phyloP scores from a whole-genome alignment of 768 basidiomycete species.

The Pleurotus platypus region DNA sequence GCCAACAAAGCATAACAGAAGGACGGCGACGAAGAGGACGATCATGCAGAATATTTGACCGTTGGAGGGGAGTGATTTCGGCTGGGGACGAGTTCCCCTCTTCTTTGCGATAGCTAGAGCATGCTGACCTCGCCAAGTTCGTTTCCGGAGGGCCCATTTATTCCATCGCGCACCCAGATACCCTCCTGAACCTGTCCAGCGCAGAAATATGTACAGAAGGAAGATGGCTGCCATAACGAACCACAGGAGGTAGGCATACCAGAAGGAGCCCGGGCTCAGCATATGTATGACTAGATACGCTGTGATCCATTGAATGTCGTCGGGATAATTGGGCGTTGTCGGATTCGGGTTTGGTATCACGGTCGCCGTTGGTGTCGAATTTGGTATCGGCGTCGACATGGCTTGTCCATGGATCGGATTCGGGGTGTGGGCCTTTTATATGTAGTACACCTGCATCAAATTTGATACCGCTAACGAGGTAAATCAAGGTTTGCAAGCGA shows the following conservation, averaged over 20 bases:
- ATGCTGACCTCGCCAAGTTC: conserved; percentile 54
- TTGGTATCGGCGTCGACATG: conserved; percentile 2
- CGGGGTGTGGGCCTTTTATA: neutral
- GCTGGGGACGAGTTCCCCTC: conserved; percentile 35
- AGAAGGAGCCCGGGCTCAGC: conserved; percentile 46
- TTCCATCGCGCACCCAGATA: conserved; percentile 47
- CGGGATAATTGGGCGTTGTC: conserved; percentile 36
- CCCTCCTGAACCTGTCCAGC: conserved; percentile 39
- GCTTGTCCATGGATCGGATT: neutral
- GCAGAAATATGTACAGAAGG: conserved; percentile 35
- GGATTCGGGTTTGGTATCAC: conserved; percentile 27
- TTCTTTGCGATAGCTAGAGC: conserved; percentile 16
- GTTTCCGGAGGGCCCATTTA: conserved; percentile 54
- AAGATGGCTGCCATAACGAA: conserved; percentile 41
- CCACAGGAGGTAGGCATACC: conserved; percentile 61
- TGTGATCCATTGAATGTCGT: conserved; percentile 49
- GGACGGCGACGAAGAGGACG: conserved; percentile 37
- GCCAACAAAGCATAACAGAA: conserved; percentile 55
- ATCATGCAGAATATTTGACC: conserved; percentile 52
- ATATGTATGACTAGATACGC: conserved; percentile 57
- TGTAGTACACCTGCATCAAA: no score
- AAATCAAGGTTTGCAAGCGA: no score
- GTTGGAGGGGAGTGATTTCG: conserved; percentile 55
- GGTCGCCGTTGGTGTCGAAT: conserved; percentile 9
- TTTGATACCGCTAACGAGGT: no score